Base-by-base conservation (phyloP, 2,329 filamentous ascomycete species). In the Akanthomyces uredinophilus region DNA sequence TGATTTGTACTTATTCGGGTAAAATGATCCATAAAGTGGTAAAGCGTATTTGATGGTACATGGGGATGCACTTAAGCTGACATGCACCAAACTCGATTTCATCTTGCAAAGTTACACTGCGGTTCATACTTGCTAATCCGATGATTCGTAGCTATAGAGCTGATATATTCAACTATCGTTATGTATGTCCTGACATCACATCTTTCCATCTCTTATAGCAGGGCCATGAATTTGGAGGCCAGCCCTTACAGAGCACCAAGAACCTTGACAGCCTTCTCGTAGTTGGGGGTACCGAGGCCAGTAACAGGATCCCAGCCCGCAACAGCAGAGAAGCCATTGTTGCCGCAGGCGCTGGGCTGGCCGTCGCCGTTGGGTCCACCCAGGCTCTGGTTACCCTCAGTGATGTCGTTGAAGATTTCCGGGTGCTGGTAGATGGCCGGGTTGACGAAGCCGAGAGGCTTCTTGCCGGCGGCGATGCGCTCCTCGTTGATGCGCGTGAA, bases 361-460 rank as follows among this genome's bases (percentile, higher is more conserved):
- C 22, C 13, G 47, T 51, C 47, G 24, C 47, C 47, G 47, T 51
- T 51, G 22, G 47, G 47, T 4, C 47, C 47, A 14, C 49, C 49
- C 13, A 13, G 46, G 46, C 46, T 27, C 22, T 24, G 8, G 16
- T 29, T 18, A 3, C 50, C 50, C 20, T 24, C 32, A n/a, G 24
- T 43, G 4, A 66, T 43, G 39, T 65, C 61, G 29, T 54, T 55
- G 52, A 65, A 55, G 22, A 52, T 53, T 5, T 49, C 22, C 5
- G 60, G 52, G 49, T 61, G 51, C 39, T 55, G 35, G 29, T 65
- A 65, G 16, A 65, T 29, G 8, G 49, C 57, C 1, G 56, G 61
- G 56, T 63, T 63, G 37, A 61, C 49, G 50, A 78, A 78, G 14
- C 76, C 76, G 7, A 78, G 67, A 10, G 69, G 66, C 16, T 70